Percentiles rank a stretch among this genome's conserved stretches.
phyloP scores from a whole-genome alignment of 2,329 filamentous ascomycete species.

The Apiospora koreana region DNA sequence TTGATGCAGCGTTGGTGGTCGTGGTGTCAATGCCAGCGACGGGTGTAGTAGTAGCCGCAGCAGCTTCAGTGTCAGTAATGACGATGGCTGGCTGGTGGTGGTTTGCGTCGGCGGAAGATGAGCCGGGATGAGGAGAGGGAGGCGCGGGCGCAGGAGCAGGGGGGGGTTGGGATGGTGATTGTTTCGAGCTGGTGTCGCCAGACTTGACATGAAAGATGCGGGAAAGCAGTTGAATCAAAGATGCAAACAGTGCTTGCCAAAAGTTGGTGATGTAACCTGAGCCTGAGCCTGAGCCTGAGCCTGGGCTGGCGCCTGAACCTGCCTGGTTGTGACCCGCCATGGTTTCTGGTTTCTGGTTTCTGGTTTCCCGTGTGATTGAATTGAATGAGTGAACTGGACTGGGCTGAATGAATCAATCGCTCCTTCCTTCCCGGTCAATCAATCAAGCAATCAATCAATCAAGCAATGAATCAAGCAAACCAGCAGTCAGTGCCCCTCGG shows the following conservation, averaged over 20 bases:
- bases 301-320: neutral
- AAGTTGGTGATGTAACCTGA: conserved; percentile 35
- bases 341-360: neutral
- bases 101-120: neutral
- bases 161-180: conserved; percentile 16
- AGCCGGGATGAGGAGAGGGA: neutral
- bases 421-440: neutral
- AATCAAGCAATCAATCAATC: neutral
- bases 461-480: neutral
- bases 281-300: conserved; percentile 22
- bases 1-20: neutral
- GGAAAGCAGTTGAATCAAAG: conserved; percentile 23
- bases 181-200: conserved; percentile 20
- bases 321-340: conserved; percentile 7
- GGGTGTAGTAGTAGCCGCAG: neutral
- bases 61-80: neutral
- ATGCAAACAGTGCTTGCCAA: conserved; percentile 36
- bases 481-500: neutral
- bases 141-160: neutral
- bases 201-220: conserved; percentile 22
- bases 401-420: neutral
- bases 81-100: neutral
- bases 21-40: conserved; percentile 2
- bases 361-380: neutral
- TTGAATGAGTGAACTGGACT: neutral